These are phyloP conservation scores for Acmispon strigosus DNA, from an alignment of 306 rosid genomes.

Conservation along the genomic window DNA sequence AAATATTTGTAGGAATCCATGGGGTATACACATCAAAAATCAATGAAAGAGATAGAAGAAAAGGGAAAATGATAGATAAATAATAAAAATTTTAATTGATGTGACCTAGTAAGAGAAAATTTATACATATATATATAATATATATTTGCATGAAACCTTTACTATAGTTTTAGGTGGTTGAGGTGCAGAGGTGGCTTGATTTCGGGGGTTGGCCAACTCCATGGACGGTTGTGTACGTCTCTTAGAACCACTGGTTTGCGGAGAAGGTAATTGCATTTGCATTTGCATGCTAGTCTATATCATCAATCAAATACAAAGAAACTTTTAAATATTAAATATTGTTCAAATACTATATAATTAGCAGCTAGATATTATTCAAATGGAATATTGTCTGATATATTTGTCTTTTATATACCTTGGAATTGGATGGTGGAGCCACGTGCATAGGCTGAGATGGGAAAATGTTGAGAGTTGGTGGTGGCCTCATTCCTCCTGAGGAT, in stretches of 20 bases:
- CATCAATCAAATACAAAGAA: neutral
- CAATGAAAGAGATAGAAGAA: too few species aligned
- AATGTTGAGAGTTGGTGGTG: slow-evolving; percentile 93
- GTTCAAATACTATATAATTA: neutral
- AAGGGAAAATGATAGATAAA: too few species aligned
- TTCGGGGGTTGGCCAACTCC: slow-evolving; percentile 61
- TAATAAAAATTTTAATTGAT: too few species aligned
- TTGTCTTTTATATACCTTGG: slow-evolving; percentile 42
- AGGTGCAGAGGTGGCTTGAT: slow-evolving; percentile 39
- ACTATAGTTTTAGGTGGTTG: slow-evolving; percentile 45
- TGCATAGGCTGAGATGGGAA: slow-evolving; percentile 99
- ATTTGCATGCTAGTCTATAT: slow-evolving; percentile 42
- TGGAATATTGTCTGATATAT: neutral
- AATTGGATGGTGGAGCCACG: slow-evolving; percentile 53
- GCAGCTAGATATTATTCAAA: neutral
- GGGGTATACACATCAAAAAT: too few species aligned
- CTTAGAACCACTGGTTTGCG: slow-evolving; percentile 49
- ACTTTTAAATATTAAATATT: neutral
- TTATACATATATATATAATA: neutral
- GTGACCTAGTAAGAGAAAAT: neutral
- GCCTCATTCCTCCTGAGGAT: slow-evolving; percentile 60
- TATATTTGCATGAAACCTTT: slow-evolving; percentile 43
- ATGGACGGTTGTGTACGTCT: slow-evolving; percentile 53
- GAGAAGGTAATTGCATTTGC: slow-evolving; percentile 24
- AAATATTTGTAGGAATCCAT: too few species aligned